Evolutionary conservation across 1,284 basidiomycete genomes (phyloP).

Genomic region (Entoloma clypeatum): DNA sequence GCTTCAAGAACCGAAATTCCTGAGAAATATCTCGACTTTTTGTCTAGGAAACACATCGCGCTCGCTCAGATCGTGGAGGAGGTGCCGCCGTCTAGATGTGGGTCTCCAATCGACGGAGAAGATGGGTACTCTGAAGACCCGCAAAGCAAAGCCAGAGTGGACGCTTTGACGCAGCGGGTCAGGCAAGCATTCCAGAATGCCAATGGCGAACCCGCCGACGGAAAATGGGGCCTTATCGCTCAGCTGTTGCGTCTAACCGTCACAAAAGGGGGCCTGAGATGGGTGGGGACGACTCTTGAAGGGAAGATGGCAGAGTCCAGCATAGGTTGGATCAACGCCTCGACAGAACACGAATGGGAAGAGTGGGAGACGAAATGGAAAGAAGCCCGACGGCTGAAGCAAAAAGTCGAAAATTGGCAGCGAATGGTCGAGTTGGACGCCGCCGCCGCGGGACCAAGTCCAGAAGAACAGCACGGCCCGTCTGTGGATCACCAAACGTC

Average conservation of each 20-base stretch:
- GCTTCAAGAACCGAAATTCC: conserved; percentile 15
- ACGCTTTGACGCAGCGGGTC: conserved; percentile 21
- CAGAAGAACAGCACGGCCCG: neutral
- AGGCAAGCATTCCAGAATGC: conserved; percentile 26
- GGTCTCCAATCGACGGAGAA: conserved; percentile 11
- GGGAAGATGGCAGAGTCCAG: conserved; percentile 14
- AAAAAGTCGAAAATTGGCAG: conserved; percentile 30
- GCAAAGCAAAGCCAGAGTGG: conserved; percentile 17
- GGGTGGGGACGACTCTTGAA: conserved; percentile 21
- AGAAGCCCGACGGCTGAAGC: conserved; percentile 22
- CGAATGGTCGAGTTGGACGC: conserved; percentile 16
- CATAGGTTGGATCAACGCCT: conserved; percentile 24
- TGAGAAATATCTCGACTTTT: conserved; percentile 20
- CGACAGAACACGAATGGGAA: conserved; percentile 25
- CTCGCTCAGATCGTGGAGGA: conserved; percentile 22
- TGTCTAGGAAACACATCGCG: conserved; percentile 19
- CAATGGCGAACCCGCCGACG: conserved; percentile 28
- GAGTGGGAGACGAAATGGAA: conserved; percentile 24
- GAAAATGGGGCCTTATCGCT: conserved; percentile 27
- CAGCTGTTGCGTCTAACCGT: conserved; percentile 24
- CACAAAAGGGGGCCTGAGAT: conserved; percentile 22
- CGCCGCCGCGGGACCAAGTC: conserved; percentile 5
- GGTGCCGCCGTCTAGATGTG: conserved; percentile 14
- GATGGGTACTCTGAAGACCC: conserved; percentile 8
- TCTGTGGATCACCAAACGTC: conserved; percentile 5